A percentile compares a stretch with the other conserved stretches of the same genome.
Evolutionary conservation across 257 asterid genomes (phyloP).

Genomic region (Orobanche coerulescens): DNA sequence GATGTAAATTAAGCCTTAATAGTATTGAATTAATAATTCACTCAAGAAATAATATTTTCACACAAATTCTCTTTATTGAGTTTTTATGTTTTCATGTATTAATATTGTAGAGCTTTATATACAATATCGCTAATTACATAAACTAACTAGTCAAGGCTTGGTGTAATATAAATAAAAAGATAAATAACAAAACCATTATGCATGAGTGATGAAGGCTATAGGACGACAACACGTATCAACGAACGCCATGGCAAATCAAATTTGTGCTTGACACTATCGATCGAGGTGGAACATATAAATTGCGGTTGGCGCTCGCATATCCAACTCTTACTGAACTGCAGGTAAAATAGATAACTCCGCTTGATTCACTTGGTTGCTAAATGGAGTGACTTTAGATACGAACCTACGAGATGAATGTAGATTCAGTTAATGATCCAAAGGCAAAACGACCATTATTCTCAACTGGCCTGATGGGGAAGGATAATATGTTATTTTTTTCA

Average conservation of each 20-base stretch:
- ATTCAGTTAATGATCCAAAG: constrained; percentile 46
- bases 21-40: too few relatives aligned
- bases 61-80: too few relatives aligned
- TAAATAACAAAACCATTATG: neutral
- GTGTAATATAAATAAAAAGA: too few relatives aligned
- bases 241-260: constrained; percentile 70
- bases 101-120: too few relatives aligned
- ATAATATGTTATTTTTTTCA: too few relatives aligned
- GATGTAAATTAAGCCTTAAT: too few relatives aligned
- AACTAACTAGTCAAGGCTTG: too few relatives aligned
- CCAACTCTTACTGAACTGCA: constrained; percentile 57
- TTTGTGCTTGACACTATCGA: constrained; percentile 36
- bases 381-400: neutral
- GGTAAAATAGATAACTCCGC: constrained; percentile 23
- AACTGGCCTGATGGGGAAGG: constrained; percentile 66
- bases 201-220: constrained; percentile 33
- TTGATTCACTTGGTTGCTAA: neutral
- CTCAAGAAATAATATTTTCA: too few relatives aligned
- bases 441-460: constrained; percentile 47
- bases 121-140: too few relatives aligned
- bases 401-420: constrained; percentile 26
- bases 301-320: constrained; percentile 67
- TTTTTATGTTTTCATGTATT: too few relatives aligned
- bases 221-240: constrained; percentile 40
- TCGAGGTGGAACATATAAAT: constrained; percentile 39